phyloP scores from a whole-genome alignment of 2,329 filamentous ascomycete species.

The Ophiocordyceps camponoti-floridani region DNA sequence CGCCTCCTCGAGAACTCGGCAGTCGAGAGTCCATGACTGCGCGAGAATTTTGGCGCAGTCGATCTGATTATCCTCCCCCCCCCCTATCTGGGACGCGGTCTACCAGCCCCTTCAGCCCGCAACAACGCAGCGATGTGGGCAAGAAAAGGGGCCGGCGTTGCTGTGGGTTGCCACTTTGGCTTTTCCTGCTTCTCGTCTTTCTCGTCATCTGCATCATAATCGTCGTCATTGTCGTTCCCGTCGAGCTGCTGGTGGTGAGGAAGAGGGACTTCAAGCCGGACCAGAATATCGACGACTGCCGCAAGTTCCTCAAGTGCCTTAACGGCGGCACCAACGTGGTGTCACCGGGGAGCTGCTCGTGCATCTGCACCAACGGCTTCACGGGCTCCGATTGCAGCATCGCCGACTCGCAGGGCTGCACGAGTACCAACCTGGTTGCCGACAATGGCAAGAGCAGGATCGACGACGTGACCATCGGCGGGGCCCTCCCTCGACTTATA shows the following conservation, averaged over 20 bases:
- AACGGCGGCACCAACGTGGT: slow-evolving; percentile 70
- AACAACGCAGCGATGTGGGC: slow-evolving; percentile 3
- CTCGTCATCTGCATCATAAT: slow-evolving; percentile 55
- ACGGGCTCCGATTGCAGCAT: slow-evolving; percentile 39
- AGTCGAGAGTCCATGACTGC: slow-evolving; percentile 29
- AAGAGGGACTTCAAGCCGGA: slow-evolving; percentile 21
- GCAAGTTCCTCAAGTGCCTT: slow-evolving; percentile 43
- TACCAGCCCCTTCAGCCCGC: slow-evolving; percentile 1
- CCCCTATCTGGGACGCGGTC: slow-evolving; percentile 2
- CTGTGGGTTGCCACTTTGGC: slow-evolving; percentile 72
- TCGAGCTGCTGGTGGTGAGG: slow-evolving; percentile 44
- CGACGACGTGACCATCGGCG: slow-evolving; percentile 62
- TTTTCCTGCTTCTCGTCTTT: slow-evolving; percentile 48
- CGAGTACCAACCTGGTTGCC: slow-evolving; percentile 25
- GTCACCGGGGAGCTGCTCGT: slow-evolving; percentile 53
- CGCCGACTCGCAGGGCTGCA: slow-evolving; percentile 30
- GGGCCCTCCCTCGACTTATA: slow-evolving; percentile 60
- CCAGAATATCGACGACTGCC: slow-evolving; percentile 32
- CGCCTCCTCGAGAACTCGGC: slow-evolving; percentile 18
- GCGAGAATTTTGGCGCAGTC: slow-evolving; percentile 30
- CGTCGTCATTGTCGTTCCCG: slow-evolving; percentile 66
- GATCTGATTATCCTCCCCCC: slow-evolving; percentile 9
- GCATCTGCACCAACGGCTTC: slow-evolving; percentile 79
- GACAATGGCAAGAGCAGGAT: slow-evolving; percentile 22
- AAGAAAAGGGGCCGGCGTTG: slow-evolving; percentile 38